A percentile compares a stretch with the other conserved stretches of the same genome.
Evolutionary conservation across 2,329 filamentous ascomycete species (phyloP).

Genomic region (Verticillium zaregamsianum): DNA sequence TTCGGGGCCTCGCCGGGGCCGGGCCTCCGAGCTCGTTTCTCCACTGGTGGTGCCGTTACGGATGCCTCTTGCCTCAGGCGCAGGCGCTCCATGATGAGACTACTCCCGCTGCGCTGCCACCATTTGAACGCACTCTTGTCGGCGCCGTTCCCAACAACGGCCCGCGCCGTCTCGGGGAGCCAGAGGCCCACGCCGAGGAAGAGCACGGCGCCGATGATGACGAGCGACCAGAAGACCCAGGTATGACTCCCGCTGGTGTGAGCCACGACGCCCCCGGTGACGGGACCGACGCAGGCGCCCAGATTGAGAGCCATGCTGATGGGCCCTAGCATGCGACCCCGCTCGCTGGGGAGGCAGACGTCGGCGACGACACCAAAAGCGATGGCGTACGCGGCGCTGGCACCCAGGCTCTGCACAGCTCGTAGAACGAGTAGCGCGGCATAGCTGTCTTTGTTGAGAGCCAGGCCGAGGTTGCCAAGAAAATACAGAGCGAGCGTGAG

Average conservation of each 20-base stretch:
- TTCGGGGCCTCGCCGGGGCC: too few relatives aligned
- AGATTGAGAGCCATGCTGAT: slow-evolving; percentile 32
- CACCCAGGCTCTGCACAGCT: slow-evolving; percentile 48
- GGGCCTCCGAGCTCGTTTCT: too few relatives aligned
- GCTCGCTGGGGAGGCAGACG: slow-evolving; percentile 50
- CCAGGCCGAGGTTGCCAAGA: slow-evolving; percentile 40
- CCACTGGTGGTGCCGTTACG: too few relatives aligned
- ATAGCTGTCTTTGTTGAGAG: slow-evolving; percentile 31
- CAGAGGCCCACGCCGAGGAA: slow-evolving; percentile 34
- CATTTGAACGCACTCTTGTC: too few relatives aligned
- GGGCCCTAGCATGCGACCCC: slow-evolving; percentile 47
- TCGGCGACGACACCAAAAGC: slow-evolving; percentile 51
- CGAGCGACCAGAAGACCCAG: slow-evolving; percentile 52
- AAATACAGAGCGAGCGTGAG: slow-evolving; percentile 38
- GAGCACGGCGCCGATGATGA: slow-evolving; percentile 34
- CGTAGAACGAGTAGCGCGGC: slow-evolving; percentile 43
- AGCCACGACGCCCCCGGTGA: slow-evolving; percentile 48
- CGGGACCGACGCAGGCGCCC: slow-evolving; percentile 36
- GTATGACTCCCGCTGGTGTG: slow-evolving; percentile 45
- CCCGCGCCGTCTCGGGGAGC: slow-evolving; percentile 41
- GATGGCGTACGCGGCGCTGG: slow-evolving; percentile 52
- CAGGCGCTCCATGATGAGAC: too few relatives aligned
- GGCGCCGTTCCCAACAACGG: slow-evolving; percentile 38
- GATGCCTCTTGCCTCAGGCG: too few relatives aligned
- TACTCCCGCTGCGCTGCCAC: too few relatives aligned